A percentile compares a stretch with the other conserved stretches of the same genome.
phyloP scores from a whole-genome alignment of 192 early-diverging fungal species.

The Coemansia pectinata region DNA sequence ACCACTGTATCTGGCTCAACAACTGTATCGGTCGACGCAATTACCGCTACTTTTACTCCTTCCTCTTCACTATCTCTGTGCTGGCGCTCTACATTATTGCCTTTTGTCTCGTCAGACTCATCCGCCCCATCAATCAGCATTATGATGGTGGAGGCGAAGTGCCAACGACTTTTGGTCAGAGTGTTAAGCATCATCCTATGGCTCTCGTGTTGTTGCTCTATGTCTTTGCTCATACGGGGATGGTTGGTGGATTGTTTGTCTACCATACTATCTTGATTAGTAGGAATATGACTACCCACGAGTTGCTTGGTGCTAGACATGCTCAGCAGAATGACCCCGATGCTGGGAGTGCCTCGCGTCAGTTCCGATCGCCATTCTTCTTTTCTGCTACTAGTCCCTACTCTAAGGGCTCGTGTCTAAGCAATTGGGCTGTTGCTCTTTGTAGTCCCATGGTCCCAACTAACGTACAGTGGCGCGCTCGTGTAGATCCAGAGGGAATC shows the following conservation, averaged over 20 bases:
- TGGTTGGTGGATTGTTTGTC: constrained; percentile 68
- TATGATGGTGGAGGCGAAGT: constrained; percentile 11
- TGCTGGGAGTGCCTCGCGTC: background rate
- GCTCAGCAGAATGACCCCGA: constrained; percentile 8
- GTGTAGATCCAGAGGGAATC: constrained; percentile 53
- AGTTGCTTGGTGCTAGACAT: constrained; percentile 61
- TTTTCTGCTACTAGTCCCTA: constrained; percentile 31
- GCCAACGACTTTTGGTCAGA: constrained; percentile 43
- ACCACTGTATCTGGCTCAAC: constrained; percentile 94
- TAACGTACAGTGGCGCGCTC: constrained; percentile 40
- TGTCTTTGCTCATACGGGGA: constrained; percentile 57
- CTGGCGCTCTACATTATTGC: constrained; percentile 64
- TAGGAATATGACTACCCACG: constrained; percentile 86
- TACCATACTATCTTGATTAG: constrained; percentile 77
- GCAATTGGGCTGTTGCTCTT: constrained; percentile 45
- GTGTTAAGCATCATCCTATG: constrained; percentile 45
- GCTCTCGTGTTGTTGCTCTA: constrained; percentile 68
- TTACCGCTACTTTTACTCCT: constrained; percentile 81
- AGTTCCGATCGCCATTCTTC: constrained; percentile 11
- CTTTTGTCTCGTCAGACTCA: constrained; percentile 64
- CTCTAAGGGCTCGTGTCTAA: constrained; percentile 38
- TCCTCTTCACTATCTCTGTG: constrained; percentile 63
- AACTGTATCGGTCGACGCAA: constrained; percentile 88
- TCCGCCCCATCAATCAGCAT: constrained; percentile 36
- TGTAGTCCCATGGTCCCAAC: constrained; percentile 39